Conservation (phyloP, 352 stramenopile species). For the Globisporangium paroecandrum region DNA sequence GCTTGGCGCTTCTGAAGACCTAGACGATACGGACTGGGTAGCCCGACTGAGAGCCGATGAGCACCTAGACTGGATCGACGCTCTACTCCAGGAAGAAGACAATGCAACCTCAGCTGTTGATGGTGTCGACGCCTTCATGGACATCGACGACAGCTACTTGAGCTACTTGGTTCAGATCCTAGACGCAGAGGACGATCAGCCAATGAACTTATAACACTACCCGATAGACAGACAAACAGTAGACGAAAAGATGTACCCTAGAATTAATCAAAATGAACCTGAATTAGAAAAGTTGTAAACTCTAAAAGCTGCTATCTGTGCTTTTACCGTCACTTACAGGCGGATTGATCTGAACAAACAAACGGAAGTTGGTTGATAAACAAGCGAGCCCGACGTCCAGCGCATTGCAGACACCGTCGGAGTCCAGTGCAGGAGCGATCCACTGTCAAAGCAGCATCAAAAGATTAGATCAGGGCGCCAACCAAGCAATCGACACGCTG, state of each 20-base stretch:
- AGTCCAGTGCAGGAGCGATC: no score
- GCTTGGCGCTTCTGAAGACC: neutral
- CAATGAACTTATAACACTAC: neutral
- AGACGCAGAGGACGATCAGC: neutral
- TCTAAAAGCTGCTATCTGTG: no score
- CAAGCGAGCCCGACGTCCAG: no score
- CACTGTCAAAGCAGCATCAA: no score
- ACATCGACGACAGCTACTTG: slow-evolving; percentile 12
- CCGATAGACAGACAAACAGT: neutral
- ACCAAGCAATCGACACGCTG: no score
- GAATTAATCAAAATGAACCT: neutral
- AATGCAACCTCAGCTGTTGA: neutral
- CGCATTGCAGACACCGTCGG: no score
- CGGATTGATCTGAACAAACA: no score
- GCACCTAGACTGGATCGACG: neutral
- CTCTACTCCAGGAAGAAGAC: neutral
- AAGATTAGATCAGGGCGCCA: no score
- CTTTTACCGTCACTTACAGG: no score
- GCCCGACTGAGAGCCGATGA: neutral
- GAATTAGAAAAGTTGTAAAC: neutral
- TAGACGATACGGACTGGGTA: neutral
- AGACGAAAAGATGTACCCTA: neutral
- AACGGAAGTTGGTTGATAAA: no score
- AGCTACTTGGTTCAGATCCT: slow-evolving; percentile 11
- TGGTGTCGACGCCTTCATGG: neutral